Base-by-base conservation (phyloP, 345 rosid genomes). In the Heritiera fomes region DNA sequence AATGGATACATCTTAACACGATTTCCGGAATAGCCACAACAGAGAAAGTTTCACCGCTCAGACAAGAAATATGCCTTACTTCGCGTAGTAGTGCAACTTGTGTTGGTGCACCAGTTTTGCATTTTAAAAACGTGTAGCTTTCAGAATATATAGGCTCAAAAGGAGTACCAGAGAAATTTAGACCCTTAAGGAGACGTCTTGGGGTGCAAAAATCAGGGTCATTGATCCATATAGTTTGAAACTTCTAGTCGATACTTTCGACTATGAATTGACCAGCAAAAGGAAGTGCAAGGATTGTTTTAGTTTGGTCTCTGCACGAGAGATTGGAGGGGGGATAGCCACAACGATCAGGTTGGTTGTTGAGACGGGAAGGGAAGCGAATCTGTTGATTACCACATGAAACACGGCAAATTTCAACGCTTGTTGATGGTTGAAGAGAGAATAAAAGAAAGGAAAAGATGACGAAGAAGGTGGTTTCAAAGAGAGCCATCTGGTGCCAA, bases 121-220 rank as follows among this genome's bases (percentile, higher is more conserved):
- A 84, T 13, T 84, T 80, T 70, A 84, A 69, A 20, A 84, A 78
- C 56, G 81, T 83, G 80, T 82, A 82, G 56, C n/a, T 77, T 14
- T 1, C 46, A 8, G 56, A 46, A 43, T 41, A 18, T 4, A n/a
- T 49, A 4, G 77, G 14, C 14, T 53, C 3, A 65, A 83, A 85
- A 1, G 60, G 80, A 69, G 85, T 53, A 12, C n/a, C 75, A 3
- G 3, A 15, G 43, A 79, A 52, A 43, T 75, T 52, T 62, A 83
- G 78, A 5, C 71, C 46, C 3, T 60, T 13, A 30, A 83, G 82
- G 72, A 78, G 77, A 38, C 82, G 83, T 5, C 45, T 46, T 0
- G 82, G 75, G 72, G 73, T 55, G 75, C 85, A 80, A 74, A 18
- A 0, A 7, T 47, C 71, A 0, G 78, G 84, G 67, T 82, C 76